These are phyloP conservation scores for Fusarium veterinarium DNA, from an alignment of 2,329 filamentous ascomycete genomes.

Conservation along the genomic window DNA sequence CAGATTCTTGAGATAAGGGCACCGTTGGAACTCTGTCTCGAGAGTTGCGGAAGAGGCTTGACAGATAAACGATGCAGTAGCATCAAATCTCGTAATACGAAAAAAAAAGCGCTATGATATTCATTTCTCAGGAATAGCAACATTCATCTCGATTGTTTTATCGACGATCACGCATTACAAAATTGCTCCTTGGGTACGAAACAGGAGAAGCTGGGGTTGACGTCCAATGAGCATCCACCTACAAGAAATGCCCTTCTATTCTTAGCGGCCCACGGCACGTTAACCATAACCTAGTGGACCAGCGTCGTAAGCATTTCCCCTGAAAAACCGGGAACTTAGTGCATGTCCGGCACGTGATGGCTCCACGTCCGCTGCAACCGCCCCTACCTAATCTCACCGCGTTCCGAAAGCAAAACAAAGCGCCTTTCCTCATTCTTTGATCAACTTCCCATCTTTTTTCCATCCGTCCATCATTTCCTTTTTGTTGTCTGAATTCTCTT, in stretches of 20 bases:
- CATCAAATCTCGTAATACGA: constrained; percentile 24
- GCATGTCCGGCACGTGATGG: constrained; percentile 35
- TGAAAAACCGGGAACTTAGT: constrained; percentile 40
- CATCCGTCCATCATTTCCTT: constrained; percentile 25
- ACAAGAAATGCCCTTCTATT: constrained; percentile 35
- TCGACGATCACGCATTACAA: constrained; percentile 35
- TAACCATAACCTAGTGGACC: constrained; percentile 25
- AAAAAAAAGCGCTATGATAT: constrained; percentile 1
- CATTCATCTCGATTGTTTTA: constrained; percentile 32
- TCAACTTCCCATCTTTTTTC: constrained; percentile 13
- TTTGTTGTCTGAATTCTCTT: constrained; percentile 25
- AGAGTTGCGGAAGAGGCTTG: constrained; percentile 3
- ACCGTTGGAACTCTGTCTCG: neutral
- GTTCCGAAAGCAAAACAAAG: constrained; percentile 37
- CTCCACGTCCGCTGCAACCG: constrained; percentile 15
- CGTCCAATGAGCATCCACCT: constrained; percentile 27
- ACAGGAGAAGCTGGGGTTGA: constrained; percentile 36
- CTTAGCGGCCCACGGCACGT: constrained; percentile 28
- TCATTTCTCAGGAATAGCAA: constrained; percentile 7
- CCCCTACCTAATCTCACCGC: constrained; percentile 42
- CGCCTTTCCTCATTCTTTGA: constrained; percentile 30
- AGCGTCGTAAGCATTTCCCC: constrained; percentile 41
- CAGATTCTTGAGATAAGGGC: neutral
- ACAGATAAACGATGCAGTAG: neutral
- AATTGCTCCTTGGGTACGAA: constrained; percentile 39